These are phyloP conservation scores for Bryopsis sp. DNA, from an alignment of 139 green algal genomes.

Conservation along the genomic window DNA sequence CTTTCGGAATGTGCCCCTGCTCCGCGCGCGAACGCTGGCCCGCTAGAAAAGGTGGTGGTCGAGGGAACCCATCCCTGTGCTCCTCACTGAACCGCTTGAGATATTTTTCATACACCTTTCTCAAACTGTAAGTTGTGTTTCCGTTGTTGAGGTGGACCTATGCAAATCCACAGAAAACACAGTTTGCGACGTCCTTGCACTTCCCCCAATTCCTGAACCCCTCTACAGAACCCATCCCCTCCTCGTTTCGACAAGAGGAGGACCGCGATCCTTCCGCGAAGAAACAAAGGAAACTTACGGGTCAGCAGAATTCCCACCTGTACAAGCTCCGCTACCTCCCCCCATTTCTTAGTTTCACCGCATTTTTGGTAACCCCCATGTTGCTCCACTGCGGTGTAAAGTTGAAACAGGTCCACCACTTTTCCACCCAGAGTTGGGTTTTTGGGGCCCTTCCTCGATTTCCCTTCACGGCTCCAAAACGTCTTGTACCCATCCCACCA, in stretches of 20 bases:
- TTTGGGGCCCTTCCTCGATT: slow-evolving; percentile 25
- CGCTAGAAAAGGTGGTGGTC: no score
- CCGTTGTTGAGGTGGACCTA: slow-evolving; percentile 40
- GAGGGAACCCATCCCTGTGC: no score
- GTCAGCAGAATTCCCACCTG: no score
- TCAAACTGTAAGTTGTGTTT: slow-evolving; percentile 53
- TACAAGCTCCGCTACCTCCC: slow-evolving; percentile 52
- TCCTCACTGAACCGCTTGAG: slow-evolving; percentile 63
- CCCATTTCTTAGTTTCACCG: slow-evolving; percentile 60
- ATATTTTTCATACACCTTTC: slow-evolving; percentile 65
- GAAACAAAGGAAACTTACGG: no score
- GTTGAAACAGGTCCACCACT: slow-evolving; percentile 60
- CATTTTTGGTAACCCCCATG: slow-evolving; percentile 59
- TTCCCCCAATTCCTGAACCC: no score
- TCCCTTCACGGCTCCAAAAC: slow-evolving; percentile 32
- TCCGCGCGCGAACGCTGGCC: no score
- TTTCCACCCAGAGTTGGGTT: slow-evolving; percentile 53
- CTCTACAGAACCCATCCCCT: no score
- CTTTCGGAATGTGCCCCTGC: slow-evolving; percentile 18
- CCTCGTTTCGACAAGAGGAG: background rate
- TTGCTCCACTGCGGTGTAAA: slow-evolving; percentile 49
- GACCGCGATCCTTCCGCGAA: no score
- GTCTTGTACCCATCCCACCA: slow-evolving; percentile 46
- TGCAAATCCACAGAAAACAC: background rate
- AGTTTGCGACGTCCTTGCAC: slow-evolving; percentile 1